phyloP scores from a whole-genome alignment of 2,329 filamentous ascomycete species.

The Claviceps sp. region DNA sequence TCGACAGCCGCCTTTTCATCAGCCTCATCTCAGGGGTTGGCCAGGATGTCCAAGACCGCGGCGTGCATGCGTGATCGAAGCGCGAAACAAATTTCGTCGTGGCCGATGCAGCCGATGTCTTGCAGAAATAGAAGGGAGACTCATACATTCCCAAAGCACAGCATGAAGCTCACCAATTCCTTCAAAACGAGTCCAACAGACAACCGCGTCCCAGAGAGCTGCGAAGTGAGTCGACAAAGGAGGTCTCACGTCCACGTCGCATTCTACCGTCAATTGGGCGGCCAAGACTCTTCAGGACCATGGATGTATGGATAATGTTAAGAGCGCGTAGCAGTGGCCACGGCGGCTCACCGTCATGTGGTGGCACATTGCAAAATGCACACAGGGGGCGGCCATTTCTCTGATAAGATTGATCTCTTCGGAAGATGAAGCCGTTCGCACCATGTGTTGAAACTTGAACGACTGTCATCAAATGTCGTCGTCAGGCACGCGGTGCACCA shows the following conservation, averaged over 20 bases:
- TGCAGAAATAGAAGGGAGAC: not conserved
- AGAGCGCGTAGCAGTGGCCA: not conserved
- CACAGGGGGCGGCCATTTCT: not conserved
- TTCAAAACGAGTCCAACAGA: not conserved
- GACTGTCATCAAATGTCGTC: no score
- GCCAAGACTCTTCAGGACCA: not conserved
- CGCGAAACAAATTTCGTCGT: not conserved
- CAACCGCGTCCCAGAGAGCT: not conserved
- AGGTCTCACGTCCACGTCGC: not conserved
- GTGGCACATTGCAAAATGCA: not conserved
- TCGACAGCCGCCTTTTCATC: not conserved
- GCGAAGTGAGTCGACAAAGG: not conserved
- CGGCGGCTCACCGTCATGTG: slow-evolving; percentile 1
- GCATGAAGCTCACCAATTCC: not conserved
- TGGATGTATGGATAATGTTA: no score
- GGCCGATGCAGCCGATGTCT: not conserved
- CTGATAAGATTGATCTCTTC: no score
- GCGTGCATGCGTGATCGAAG: not conserved
- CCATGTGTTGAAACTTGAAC: no score
- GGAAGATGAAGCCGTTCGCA: no score
- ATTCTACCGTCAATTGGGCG: not conserved
- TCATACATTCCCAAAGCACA: not conserved
- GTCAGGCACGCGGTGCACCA: not conserved
- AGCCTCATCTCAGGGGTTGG: not conserved
- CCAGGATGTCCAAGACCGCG: not conserved